Conservation (phyloP, 257 asterid species). For the Striga asiatica region DNA sequence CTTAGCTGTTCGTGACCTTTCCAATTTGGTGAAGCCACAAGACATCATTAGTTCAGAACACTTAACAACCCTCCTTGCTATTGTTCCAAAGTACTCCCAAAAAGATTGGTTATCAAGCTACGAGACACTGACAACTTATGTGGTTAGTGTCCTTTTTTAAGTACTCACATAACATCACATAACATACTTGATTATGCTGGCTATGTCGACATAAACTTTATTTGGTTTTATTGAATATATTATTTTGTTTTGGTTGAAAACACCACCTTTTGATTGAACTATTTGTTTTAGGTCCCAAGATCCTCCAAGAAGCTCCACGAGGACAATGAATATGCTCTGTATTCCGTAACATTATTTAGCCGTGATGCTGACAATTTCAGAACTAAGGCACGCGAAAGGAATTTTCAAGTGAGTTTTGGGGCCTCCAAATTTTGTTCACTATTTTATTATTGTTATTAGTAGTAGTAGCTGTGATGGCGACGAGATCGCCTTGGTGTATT, state of each 20-base stretch:
- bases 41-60: slow-evolving; percentile 68
- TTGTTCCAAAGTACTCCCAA: slow-evolving; percentile 76
- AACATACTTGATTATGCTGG: neutral
- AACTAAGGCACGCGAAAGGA: slow-evolving; percentile 72
- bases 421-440: slow-evolving; percentile 7
- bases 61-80: slow-evolving; percentile 65
- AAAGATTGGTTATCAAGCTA: slow-evolving; percentile 94
- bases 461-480: no score
- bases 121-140: slow-evolving; percentile 77
- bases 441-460: no score
- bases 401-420: slow-evolving; percentile 55
- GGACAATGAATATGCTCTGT: slow-evolving; percentile 87
- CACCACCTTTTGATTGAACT: slow-evolving; percentile 25
- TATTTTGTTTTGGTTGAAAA: slow-evolving; percentile 6
- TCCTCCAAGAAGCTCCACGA: slow-evolving; percentile 86
- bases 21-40: slow-evolving; percentile 70
- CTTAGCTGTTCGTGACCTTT: slow-evolving; percentile 89
- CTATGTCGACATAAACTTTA: neutral
- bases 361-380: slow-evolving; percentile 97
- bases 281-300: slow-evolving; percentile 81
- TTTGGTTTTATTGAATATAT: neutral
- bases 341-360: slow-evolving; percentile 68
- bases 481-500: no score
- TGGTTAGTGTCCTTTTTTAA: slow-evolving; percentile 37
- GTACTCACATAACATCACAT: neutral